Evolutionary conservation across 2,329 filamentous ascomycete genomes (phyloP).

Genomic region (Trichoderma breve): DNA sequence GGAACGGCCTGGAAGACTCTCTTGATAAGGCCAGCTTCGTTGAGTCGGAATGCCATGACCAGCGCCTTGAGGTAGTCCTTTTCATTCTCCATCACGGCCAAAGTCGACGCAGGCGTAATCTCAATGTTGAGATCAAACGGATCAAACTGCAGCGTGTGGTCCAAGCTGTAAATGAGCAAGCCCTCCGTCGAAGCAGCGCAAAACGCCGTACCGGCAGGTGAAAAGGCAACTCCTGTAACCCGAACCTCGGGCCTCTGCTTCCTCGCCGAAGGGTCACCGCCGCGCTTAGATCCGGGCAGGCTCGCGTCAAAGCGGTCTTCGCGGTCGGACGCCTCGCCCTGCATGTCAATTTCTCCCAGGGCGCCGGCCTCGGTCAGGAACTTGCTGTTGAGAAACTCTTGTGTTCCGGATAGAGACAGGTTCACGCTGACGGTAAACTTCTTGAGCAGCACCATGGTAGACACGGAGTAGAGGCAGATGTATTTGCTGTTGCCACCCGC

Average conservation of each 20-base stretch:
- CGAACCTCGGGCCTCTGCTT: constrained; percentile 78
- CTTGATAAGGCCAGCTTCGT: constrained; percentile 77
- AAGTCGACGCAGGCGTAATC: constrained; percentile 82
- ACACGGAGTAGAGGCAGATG: constrained; percentile 95
- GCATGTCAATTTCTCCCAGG: constrained; percentile 77
- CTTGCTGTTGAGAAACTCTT: constrained; percentile 94
- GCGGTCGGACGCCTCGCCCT: constrained; percentile 83
- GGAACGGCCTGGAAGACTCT: constrained; percentile 85
- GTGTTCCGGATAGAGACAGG: constrained; percentile 90
- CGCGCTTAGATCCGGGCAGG: constrained; percentile 82
- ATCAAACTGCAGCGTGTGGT: constrained; percentile 82
- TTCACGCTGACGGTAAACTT: constrained; percentile 97
- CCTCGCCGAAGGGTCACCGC: constrained; percentile 74
- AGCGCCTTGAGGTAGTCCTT: constrained; percentile 87
- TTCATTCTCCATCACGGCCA: constrained; percentile 64
- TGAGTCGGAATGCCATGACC: constrained; percentile 95
- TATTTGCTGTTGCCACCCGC: constrained; percentile 97
- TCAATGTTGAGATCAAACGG: constrained; percentile 94
- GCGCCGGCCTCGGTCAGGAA: constrained; percentile 89
- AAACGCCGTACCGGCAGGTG: constrained; percentile 84
- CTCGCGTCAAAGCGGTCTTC: constrained; percentile 78
- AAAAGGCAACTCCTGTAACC: constrained; percentile 81
- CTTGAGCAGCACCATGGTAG: constrained; percentile 85
- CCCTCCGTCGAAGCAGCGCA: constrained; percentile 95
- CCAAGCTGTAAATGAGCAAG: constrained; percentile 87